phyloP scores from a whole-genome alignment of 2,329 filamentous ascomycete species.

The Botrytis medusae region DNA sequence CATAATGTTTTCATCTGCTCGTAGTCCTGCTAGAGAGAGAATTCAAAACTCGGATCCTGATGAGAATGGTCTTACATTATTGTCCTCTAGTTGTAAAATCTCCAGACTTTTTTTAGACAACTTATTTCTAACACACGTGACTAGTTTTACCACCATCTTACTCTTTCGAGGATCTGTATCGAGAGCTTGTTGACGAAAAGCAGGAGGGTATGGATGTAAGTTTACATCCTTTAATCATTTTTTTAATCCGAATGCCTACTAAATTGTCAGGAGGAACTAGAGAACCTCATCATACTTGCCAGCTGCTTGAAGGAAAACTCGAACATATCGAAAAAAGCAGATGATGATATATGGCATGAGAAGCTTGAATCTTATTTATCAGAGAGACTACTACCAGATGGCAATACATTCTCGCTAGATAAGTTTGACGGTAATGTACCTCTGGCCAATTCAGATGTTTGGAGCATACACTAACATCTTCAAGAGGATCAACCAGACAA shows the following conservation, averaged over 20 bases:
- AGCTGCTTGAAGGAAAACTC: slow-evolving; percentile 29
- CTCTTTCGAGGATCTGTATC: slow-evolving; percentile 21
- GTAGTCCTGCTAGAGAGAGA: not conserved
- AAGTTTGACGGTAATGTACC: slow-evolving; percentile 30
- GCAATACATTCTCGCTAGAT: slow-evolving; percentile 29
- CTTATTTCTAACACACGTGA: slow-evolving; percentile 14
- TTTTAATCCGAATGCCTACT: not conserved
- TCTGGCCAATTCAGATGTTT: not conserved
- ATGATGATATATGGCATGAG: slow-evolving; percentile 23
- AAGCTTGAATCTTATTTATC: slow-evolving; percentile 33
- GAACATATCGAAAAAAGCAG: slow-evolving; percentile 21
- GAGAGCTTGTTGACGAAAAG: slow-evolving; percentile 14
- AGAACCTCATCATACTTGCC: slow-evolving; percentile 31
- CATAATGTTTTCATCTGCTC: slow-evolving; percentile 22
- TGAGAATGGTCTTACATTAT: not conserved
- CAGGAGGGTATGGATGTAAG: slow-evolving; percentile 21
- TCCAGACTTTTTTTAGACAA: not conserved
- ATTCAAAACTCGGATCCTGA: not conserved
- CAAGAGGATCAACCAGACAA: not conserved
- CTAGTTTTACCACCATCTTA: slow-evolving; percentile 5
- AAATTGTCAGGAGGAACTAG: slow-evolving; percentile 28
- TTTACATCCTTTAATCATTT: not conserved
- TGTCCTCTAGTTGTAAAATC: slow-evolving; percentile 14
- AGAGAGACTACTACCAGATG: slow-evolving; percentile 32
- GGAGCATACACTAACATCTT: not conserved